Evolutionary conservation across 371 early-diverging fungal genomes (phyloP).

Genomic region (Apophysomyces variabilis): DNA sequence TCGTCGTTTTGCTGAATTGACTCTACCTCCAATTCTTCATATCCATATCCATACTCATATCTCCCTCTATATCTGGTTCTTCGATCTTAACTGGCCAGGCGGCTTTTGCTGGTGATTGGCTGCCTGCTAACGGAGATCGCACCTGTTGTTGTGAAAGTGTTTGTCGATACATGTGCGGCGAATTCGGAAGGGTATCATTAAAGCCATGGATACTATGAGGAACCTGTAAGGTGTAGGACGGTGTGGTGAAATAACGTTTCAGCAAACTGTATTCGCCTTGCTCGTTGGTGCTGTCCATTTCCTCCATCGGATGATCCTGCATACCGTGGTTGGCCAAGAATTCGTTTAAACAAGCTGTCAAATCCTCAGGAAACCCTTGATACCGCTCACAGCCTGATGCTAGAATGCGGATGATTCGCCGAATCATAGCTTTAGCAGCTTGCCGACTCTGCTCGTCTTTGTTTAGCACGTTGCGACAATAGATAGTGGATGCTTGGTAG

Average conservation of each 20-base stretch:
- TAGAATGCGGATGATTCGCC: constrained; percentile 43
- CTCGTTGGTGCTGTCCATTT: background rate
- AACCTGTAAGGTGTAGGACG: background rate
- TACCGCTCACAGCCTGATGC: constrained; percentile 37
- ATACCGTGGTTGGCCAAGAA: constrained; percentile 40
- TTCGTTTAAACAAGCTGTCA: constrained; percentile 44
- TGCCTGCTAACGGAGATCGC: constrained; percentile 8
- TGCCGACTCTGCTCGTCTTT: constrained; percentile 25
- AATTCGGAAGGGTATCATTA: constrained; percentile 40
- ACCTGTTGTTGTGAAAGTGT: constrained; percentile 20
- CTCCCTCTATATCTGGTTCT: constrained; percentile 15
- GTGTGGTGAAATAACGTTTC: background rate
- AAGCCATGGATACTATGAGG: constrained; percentile 13
- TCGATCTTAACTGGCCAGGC: constrained; percentile 26
- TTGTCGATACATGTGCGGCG: constrained; percentile 29
- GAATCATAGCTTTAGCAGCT: constrained; percentile 42
- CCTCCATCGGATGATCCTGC: constrained; percentile 4
- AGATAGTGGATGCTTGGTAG: constrained; percentile 51
- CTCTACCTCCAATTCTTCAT: constrained; percentile 34
- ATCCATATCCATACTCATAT: constrained; percentile 17
- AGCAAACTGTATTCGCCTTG: constrained; percentile 8
- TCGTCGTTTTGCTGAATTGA: background rate
- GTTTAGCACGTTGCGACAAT: constrained; percentile 38
- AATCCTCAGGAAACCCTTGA: constrained; percentile 46
- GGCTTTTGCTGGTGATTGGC: constrained; percentile 17